Evolutionary conservation across 148 eudicot genomes (phyloP).

Genomic region (Rhododendron mucronatum): DNA sequence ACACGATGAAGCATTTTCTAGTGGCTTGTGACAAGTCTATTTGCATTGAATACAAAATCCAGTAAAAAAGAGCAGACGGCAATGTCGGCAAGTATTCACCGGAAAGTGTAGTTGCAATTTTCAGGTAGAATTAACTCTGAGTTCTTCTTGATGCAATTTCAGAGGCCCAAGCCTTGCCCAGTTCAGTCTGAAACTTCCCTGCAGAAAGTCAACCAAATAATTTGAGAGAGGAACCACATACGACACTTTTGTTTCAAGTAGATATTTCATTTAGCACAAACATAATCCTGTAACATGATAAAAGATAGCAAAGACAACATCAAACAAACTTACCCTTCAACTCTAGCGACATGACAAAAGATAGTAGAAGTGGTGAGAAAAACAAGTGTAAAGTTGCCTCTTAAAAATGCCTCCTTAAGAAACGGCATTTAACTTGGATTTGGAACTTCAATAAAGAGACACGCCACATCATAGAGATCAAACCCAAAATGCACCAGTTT

Average conservation of each 20-base stretch:
- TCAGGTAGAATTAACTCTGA: conserved; percentile 7
- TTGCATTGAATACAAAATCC: neutral
- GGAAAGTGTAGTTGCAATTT: neutral
- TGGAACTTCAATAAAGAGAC: neutral
- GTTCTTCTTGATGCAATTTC: conserved; percentile 65
- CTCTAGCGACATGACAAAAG: neutral
- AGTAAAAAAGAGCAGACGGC: neutral
- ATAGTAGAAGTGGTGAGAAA: neutral
- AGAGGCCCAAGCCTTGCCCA: conserved; percentile 86
- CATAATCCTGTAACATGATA: neutral
- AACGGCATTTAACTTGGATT: neutral
- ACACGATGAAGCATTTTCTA: neutral
- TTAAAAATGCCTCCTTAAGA: neutral
- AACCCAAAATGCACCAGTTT: neutral
- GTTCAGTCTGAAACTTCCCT: conserved; percentile 89
- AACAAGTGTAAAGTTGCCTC: neutral
- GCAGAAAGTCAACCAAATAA: conserved; percentile 10
- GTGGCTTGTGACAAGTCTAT: neutral
- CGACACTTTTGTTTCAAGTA: neutral
- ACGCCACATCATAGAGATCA: neutral
- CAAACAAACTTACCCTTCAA: neutral
- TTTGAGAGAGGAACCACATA: neutral
- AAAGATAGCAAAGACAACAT: neutral
- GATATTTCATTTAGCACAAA: neutral
- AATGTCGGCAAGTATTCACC: conserved; percentile 2